Percentiles rank a stretch among this genome's conserved stretches.
Conservation (phyloP, 1,284 basidiomycete genomes). For the Microstroma glucosiphilum region DNA sequence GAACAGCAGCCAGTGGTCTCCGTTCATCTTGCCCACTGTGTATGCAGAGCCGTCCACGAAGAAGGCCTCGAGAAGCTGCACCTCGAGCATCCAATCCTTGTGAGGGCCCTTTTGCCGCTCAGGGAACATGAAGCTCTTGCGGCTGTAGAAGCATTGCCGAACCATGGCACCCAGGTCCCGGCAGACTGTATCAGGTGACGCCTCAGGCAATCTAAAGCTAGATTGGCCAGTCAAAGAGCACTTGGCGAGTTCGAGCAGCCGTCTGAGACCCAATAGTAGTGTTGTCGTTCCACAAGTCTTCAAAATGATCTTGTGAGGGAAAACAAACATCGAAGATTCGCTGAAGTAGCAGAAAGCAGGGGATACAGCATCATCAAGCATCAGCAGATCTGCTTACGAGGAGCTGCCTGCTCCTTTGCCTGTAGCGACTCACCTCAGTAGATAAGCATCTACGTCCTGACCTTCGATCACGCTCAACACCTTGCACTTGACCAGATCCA, state of each 20-base stretch:
- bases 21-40: slow-evolving; percentile 95
- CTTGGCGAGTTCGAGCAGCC: slow-evolving; percentile 63
- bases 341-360: slow-evolving; percentile 54
- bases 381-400: slow-evolving; percentile 1
- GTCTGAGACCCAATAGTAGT: slow-evolving; percentile 71
- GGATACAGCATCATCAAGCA: not conserved
- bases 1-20: slow-evolving; percentile 97
- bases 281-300: slow-evolving; percentile 99
- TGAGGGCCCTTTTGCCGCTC: slow-evolving; percentile 91
- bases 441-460: slow-evolving; percentile 83
- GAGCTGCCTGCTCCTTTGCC: not conserved
- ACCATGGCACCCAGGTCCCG: slow-evolving; percentile 33
- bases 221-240: slow-evolving; percentile 64
- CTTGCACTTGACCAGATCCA: slow-evolving; percentile 94
- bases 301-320: slow-evolving; percentile 89
- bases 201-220: not conserved
- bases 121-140: slow-evolving; percentile 99
- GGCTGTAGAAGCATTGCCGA: slow-evolving; percentile 71
- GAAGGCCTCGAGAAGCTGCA: slow-evolving; percentile 80
- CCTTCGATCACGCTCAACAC: slow-evolving; percentile 84
- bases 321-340: slow-evolving; percentile 95
- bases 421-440: slow-evolving; percentile 66
- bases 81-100: slow-evolving; percentile 87
- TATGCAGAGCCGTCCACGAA: slow-evolving; percentile 82
- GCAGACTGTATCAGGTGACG: slow-evolving; percentile 17